Percentiles rank a stretch among this genome's conserved stretches.
These are phyloP conservation scores for Wallemia mellicola DNA, from an alignment of 1,284 basidiomycete genomes.

Conservation along the genomic window DNA sequence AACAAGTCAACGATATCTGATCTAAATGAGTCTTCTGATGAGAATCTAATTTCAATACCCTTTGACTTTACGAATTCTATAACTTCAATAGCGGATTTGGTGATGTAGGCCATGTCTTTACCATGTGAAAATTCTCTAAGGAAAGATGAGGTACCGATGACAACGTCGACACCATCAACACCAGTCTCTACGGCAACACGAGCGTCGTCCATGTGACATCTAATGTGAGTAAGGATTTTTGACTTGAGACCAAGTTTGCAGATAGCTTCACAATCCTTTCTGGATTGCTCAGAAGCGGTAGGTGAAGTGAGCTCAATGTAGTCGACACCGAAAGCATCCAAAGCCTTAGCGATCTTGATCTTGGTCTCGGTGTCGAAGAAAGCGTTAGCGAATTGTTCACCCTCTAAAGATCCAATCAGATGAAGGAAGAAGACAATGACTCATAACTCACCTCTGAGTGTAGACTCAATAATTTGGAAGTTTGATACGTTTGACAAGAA, in stretches of 20 bases:
- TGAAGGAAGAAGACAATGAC: conserved; percentile 1
- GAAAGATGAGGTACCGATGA: conserved; percentile 97
- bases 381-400: conserved; percentile 96
- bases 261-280: conserved; percentile 84
- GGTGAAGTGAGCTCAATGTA: conserved; percentile 99
- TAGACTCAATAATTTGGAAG: conserved; percentile 42
- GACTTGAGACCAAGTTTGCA: conserved; percentile 94
- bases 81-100: conserved; percentile 93
- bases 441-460: conserved; percentile 40
- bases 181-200: conserved; percentile 94
- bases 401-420: conserved; percentile 31
- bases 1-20: conserved; percentile 96
- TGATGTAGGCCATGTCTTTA: conserved; percentile 99
- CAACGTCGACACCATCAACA: conserved; percentile 96
- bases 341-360: conserved; percentile 91
- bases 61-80: conserved; percentile 99
- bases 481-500: conserved; percentile 5
- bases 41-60: conserved; percentile 98
- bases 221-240: conserved; percentile 95
- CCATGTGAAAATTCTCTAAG: conserved; percentile 97
- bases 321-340: conserved; percentile 94
- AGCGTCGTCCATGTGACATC: conserved; percentile 99
- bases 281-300: conserved; percentile 86
- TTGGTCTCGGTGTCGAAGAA: conserved; percentile 99
- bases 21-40: conserved; percentile 97